These are phyloP conservation scores for Trifolium fragiferum DNA, from an alignment of 306 rosid species.

Conservation along the genomic window DNA sequence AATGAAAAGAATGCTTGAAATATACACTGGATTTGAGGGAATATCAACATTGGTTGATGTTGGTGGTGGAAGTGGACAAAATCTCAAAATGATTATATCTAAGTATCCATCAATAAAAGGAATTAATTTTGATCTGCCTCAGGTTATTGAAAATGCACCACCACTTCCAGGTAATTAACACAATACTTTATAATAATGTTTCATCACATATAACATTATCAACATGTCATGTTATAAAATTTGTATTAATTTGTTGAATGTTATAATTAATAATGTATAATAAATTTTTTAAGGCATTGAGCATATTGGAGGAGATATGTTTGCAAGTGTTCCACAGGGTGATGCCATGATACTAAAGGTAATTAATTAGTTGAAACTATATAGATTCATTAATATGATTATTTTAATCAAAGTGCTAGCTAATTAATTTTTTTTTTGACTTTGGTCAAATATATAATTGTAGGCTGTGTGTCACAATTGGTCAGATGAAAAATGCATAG, in stretches of 20 bases:
- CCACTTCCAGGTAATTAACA: conserved; percentile 29
- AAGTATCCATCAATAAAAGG: conserved; percentile 45
- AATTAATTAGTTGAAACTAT: too few species aligned
- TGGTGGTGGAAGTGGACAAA: conserved; percentile 48
- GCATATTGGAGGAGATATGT: conserved; percentile 53
- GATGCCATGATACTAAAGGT: conserved; percentile 48
- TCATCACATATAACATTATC: neutral
- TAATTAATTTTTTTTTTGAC: too few species aligned
- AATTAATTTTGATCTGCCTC: conserved; percentile 50
- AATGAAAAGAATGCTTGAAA: conserved; percentile 40
- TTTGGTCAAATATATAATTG: neutral
- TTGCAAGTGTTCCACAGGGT: conserved; percentile 38
- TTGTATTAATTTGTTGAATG: neutral
- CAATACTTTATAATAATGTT: too few species aligned
- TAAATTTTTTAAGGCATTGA: conserved; percentile 37
- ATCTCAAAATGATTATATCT: conserved; percentile 42
- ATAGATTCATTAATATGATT: too few species aligned
- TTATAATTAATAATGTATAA: neutral
- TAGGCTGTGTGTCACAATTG: conserved; percentile 43
- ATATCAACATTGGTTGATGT: conserved; percentile 45
- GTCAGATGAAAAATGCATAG: conserved; percentile 45
- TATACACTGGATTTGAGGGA: conserved; percentile 43
- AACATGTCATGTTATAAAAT: neutral
- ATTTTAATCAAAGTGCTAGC: too few species aligned
- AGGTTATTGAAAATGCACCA: conserved; percentile 42